Conservation (phyloP, 169 alveolate genomes). For the Plasmodium malariae region DNA sequence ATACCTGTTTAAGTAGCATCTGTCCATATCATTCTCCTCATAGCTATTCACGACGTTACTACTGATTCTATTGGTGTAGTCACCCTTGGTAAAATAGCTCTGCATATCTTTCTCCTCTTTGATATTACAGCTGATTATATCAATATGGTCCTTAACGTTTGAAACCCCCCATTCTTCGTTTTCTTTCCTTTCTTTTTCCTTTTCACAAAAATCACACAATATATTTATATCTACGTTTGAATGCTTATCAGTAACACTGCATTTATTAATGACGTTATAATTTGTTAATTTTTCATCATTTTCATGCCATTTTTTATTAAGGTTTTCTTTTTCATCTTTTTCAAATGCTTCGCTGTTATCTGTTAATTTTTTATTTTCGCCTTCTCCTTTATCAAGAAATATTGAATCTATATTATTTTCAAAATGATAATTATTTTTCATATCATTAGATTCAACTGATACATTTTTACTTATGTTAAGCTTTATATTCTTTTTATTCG, state of each 20-base stretch:
- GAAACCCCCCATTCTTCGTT: not conserved
- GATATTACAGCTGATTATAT: not conserved
- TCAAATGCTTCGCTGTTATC: not conserved
- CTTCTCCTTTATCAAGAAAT: not conserved
- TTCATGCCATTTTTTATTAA: not conserved
- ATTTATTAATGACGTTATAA: not conserved
- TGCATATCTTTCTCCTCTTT: no score
- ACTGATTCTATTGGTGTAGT: no score
- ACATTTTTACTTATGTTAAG: slow-evolving; percentile 24
- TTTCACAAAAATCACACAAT: not conserved
- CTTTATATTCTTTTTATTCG: slow-evolving; percentile 40
- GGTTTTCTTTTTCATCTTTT: not conserved
- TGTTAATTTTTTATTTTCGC: not conserved
- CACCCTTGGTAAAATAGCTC: no score
- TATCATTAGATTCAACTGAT: slow-evolving; percentile 6
- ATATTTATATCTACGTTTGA: not conserved
- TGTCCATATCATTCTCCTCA: not conserved
- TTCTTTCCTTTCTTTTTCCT: not conserved
- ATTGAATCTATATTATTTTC: slow-evolving; percentile 14
- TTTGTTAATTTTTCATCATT: not conserved
- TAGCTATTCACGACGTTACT: not conserved
- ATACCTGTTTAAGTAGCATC: not conserved
- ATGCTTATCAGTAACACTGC: not conserved
- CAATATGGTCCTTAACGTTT: not conserved
- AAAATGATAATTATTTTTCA: not conserved